These are phyloP conservation scores for Termitomyces sp. DNA, from an alignment of 768 basidiomycete species.

Conservation along the genomic window DNA sequence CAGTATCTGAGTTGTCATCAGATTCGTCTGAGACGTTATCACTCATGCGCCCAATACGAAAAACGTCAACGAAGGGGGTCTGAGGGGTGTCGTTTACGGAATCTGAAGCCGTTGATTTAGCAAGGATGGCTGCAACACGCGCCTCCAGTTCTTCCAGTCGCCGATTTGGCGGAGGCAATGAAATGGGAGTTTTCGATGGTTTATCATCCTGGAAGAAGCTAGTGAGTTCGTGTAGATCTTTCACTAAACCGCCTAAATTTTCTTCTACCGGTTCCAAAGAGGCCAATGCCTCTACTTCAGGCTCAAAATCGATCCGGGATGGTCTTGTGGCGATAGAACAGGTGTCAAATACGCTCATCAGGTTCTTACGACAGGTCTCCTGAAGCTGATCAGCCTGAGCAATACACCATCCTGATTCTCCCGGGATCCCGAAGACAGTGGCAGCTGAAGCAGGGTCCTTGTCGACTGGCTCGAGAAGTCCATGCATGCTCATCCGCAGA, in stretches of 20 bases:
- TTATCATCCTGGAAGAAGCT: constrained; percentile 64
- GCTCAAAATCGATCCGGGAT: constrained; percentile 71
- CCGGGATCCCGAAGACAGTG: constrained; percentile 78
- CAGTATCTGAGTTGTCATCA: constrained; percentile 43
- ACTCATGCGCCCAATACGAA: constrained; percentile 48
- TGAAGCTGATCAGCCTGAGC: constrained; percentile 61
- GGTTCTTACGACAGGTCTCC: constrained; percentile 66
- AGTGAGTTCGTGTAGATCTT: constrained; percentile 72
- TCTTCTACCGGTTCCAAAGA: constrained; percentile 45
- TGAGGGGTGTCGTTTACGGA: constrained; percentile 57
- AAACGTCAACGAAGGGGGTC: constrained; percentile 79
- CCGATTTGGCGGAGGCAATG: constrained; percentile 46
- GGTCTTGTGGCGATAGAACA: constrained; percentile 69
- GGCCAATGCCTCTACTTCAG: constrained; percentile 48
- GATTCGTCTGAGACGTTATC: constrained; percentile 29
- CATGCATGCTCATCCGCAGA: constrained; percentile 88
- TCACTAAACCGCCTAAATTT: constrained; percentile 75
- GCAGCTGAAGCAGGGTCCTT: constrained; percentile 51
- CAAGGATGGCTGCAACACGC: constrained; percentile 77
- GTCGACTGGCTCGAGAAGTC: constrained; percentile 25
- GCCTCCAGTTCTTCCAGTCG: constrained; percentile 74
- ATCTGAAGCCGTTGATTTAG: constrained; percentile 64
- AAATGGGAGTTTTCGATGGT: constrained; percentile 24
- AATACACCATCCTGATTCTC: constrained; percentile 86
- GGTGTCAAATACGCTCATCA: constrained; percentile 83